Percentiles rank a stretch among this genome's conserved stretches.
phyloP scores from a whole-genome alignment of 192 early-diverging fungal genomes.

The Umbelopsis isabellina region DNA sequence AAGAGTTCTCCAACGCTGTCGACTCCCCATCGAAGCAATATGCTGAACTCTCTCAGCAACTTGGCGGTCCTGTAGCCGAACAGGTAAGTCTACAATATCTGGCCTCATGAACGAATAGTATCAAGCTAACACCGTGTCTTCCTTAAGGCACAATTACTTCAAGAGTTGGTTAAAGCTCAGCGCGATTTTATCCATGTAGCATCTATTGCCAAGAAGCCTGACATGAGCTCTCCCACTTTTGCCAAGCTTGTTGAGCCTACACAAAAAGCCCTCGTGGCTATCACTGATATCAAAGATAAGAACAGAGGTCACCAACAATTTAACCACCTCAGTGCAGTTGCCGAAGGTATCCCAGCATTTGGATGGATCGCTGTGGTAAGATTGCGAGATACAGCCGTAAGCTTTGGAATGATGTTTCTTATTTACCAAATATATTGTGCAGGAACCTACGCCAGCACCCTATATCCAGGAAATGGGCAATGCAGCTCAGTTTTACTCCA shows the following conservation, averaged over 20 bases:
- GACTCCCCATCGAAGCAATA: constrained; percentile 49
- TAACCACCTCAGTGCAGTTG: constrained; percentile 83
- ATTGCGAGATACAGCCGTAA: not conserved
- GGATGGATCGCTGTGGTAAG: constrained; percentile 88
- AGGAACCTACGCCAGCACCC: constrained; percentile 87
- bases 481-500: constrained; percentile 89
- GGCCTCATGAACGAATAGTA: not conserved
- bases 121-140: not conserved
- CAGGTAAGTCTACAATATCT: constrained; percentile 45
- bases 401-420: not conserved
- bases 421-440: not conserved
- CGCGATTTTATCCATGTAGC: constrained; percentile 78
- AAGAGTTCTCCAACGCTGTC: constrained; percentile 58
- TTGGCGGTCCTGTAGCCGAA: constrained; percentile 59
- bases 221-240: constrained; percentile 56
- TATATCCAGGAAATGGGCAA: constrained; percentile 90
- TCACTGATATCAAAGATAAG: constrained; percentile 73
- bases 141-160: constrained; percentile 61
- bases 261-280: constrained; percentile 66
- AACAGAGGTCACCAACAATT: constrained; percentile 76
- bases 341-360: constrained; percentile 88
- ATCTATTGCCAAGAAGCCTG: constrained; percentile 75
- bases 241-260: constrained; percentile 69
- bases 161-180: constrained; percentile 68
- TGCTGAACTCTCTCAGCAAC: constrained; percentile 47